phyloP scores from a whole-genome alignment of 495 filamentous ascomycete species.

The Podospora tetraspora region DNA sequence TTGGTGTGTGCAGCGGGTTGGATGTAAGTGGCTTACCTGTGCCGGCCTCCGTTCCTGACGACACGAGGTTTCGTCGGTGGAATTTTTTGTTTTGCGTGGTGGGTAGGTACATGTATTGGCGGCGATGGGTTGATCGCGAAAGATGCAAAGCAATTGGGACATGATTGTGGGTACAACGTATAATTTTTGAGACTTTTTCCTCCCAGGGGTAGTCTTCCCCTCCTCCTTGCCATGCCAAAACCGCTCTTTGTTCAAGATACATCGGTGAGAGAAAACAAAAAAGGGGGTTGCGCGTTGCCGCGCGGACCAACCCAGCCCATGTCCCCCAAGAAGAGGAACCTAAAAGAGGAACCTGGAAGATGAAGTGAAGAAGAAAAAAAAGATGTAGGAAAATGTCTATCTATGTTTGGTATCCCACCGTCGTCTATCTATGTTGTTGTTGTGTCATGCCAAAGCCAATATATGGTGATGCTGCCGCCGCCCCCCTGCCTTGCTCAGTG shows the following conservation, averaged over 20 bases:
- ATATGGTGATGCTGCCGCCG: background rate
- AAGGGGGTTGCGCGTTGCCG: conserved; percentile 5
- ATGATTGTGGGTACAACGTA: background rate
- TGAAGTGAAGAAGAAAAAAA: conserved; percentile 1
- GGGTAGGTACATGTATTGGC: background rate
- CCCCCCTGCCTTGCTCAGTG: background rate
- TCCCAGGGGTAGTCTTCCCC: background rate
- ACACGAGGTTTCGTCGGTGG: background rate
- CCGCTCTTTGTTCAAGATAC: background rate
- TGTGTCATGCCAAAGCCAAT: conserved; percentile 2
- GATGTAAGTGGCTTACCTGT: background rate
- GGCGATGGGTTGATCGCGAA: too few species aligned
- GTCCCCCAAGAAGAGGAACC: background rate
- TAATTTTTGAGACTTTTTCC: background rate
- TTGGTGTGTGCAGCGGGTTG: background rate
- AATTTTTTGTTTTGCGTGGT: too few species aligned
- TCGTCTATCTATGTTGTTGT: conserved; percentile 7
- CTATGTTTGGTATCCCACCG: conserved; percentile 9
- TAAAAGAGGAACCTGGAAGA: background rate
- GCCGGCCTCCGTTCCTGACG: background rate
- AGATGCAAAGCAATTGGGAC: background rate
- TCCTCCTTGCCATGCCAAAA: background rate
- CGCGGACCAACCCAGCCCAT: background rate
- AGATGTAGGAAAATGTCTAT: conserved; percentile 4
- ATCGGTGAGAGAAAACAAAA: conserved; percentile 8